Conservation (phyloP, 441 rosid genomes). For the Populus tomentosa region DNA sequence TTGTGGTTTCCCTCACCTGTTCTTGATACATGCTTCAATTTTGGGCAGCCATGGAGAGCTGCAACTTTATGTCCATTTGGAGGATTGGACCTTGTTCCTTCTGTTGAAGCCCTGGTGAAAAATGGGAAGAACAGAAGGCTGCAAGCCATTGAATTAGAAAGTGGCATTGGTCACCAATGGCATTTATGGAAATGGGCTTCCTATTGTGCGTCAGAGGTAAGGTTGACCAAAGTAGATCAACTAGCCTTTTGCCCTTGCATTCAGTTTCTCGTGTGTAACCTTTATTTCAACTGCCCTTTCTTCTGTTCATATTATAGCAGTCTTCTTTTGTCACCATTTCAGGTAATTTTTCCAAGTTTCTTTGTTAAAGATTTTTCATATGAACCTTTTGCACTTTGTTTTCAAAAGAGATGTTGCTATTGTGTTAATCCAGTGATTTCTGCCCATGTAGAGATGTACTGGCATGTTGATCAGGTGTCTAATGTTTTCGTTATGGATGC, state of each 20-base stretch:
- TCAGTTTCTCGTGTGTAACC: not conserved
- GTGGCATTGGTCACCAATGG: conserved; percentile 87
- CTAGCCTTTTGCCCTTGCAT: not conserved
- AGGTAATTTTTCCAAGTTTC: conserved; percentile 2
- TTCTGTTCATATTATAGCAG: not conserved
- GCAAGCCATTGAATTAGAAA: conserved; percentile 93
- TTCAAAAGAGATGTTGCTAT: not conserved
- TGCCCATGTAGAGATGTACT: not conserved
- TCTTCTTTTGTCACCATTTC: not conserved
- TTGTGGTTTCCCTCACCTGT: conserved; percentile 2
- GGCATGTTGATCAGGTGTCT: not conserved
- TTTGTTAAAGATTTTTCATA: not conserved
- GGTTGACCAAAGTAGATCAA: not conserved
- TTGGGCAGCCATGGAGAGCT: conserved; percentile 93
- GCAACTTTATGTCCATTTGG: conserved; percentile 89
- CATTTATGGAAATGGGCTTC: conserved; percentile 98
- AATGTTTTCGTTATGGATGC: not conserved
- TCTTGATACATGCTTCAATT: conserved; percentile 12
- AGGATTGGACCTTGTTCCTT: conserved; percentile 80
- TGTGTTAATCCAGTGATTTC: not conserved
- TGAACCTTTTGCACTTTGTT: conserved; percentile 10
- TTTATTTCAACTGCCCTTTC: conserved; percentile 1
- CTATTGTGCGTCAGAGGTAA: conserved; percentile 90
- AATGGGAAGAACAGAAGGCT: conserved; percentile 76
- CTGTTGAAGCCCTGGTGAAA: conserved; percentile 74